A percentile compares a stretch with the other conserved stretches of the same genome.
Evolutionary conservation across 768 basidiomycete genomes (phyloP).

Genomic region (Amyloporia xantha): DNA sequence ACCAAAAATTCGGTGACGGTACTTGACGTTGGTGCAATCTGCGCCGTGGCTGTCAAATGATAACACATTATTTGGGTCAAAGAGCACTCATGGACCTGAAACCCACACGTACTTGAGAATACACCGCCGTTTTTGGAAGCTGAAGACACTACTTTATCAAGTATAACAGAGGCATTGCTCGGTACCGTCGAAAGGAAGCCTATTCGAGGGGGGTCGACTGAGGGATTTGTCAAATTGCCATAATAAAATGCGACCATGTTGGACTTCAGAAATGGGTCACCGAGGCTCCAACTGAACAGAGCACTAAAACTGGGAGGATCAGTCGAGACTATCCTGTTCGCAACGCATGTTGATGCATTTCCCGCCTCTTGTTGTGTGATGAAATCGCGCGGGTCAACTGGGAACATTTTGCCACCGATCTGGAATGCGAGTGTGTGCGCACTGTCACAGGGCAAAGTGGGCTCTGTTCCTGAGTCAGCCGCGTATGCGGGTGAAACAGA

Average conservation of each 20-base stretch:
- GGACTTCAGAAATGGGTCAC: conserved; percentile 72
- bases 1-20: not conserved
- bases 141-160: conserved; percentile 30
- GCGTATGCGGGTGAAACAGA: conserved; percentile 31
- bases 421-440: conserved; percentile 61
- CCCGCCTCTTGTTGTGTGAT: conserved; percentile 33
- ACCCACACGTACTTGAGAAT: conserved; percentile 13
- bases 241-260: conserved; percentile 71
- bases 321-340: conserved; percentile 51
- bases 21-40: not conserved
- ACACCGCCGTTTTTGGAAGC: conserved; percentile 23
- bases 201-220: conserved; percentile 59
- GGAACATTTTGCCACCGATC: conserved; percentile 66
- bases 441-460: conserved; percentile 48
- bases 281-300: conserved; percentile 72
- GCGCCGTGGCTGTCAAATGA: not conserved
- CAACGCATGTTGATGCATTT: conserved; percentile 38
- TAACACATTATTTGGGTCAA: no score
- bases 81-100: no score
- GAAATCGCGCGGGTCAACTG: conserved; percentile 74
- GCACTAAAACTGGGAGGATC: conserved; percentile 56
- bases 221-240: conserved; percentile 66
- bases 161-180: conserved; percentile 37
- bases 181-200: conserved; percentile 71
- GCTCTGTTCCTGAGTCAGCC: conserved; percentile 10